These are phyloP conservation scores for Colletotrichum sublineola DNA, from an alignment of 2,329 filamentous ascomycete genomes.

Conservation along the genomic window DNA sequence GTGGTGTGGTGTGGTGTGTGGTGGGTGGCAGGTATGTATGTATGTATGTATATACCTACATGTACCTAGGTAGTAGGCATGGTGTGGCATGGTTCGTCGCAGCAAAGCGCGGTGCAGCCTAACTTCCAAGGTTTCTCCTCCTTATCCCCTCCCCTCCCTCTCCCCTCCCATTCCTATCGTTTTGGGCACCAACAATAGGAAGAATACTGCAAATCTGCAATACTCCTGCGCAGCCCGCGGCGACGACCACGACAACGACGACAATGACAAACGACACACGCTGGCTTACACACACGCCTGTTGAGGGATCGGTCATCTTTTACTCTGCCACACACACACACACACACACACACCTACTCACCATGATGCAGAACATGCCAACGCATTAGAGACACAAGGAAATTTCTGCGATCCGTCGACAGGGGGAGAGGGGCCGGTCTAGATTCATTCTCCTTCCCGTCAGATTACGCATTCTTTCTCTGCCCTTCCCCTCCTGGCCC, in stretches of 20 bases:
- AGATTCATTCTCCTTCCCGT: not conserved
- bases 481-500: not conserved
- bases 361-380: not conserved
- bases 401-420: not conserved
- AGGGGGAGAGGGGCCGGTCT: not conserved
- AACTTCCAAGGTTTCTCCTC: not conserved
- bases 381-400: not conserved
- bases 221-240: not conserved
- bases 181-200: slow-evolving; percentile 6
- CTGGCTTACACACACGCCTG: not conserved
- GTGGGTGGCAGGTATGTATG: too few relatives aligned
- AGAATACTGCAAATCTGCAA: not conserved
- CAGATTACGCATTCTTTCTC: not conserved
- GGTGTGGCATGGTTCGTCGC: not conserved
- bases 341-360: not conserved
- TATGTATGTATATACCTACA: too few relatives aligned
- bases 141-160: too few relatives aligned
- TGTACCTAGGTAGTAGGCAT: too few relatives aligned
- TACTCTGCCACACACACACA: not conserved
- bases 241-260: not conserved
- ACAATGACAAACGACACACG: too few relatives aligned
- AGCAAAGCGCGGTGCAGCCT: not conserved
- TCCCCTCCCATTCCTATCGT: not conserved
- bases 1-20: not conserved
- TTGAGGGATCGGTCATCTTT: not conserved